Base-by-base conservation (phyloP, 2,329 filamentous ascomycete genomes). In the Pseudocercospora cruenta region DNA sequence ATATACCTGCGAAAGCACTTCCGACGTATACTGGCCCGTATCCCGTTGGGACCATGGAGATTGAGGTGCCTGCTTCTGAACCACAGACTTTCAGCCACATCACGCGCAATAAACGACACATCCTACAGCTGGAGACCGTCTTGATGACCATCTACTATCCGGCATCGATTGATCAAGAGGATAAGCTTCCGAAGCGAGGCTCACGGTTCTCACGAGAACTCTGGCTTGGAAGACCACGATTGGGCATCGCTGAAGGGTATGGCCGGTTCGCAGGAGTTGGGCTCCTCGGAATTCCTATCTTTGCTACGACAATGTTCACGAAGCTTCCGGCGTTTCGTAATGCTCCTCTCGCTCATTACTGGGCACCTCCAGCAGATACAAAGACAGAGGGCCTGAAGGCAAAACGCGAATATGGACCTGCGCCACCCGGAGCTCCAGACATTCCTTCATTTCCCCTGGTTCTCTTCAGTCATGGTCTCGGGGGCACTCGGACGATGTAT, bases 71-170 rank as follows among this genome's bases (percentile, higher is more conserved):
- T 0, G 85, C 77, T 8, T 72, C 80, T 39, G 71, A 81, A 19
- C 83, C 84, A 1, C 77, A 81, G 39, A 73, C 79, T 0, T 83
- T 86, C 69, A 84, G 83, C 1, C 72, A 84, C 62, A 86, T 86
- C 63, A 84, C 78, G 36, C 78, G 84, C 43, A 69, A 84, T 26
- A 77, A 82, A 60, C 77, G 78, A 62, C 81, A 84, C 67, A 67
- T 86, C 7, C 75, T 88, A 14, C 79, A 85, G 61, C 76, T 87
- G 14, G 82, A 87, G 66, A 90, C 88, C 0, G 86, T 90, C 8
- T 80, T 90, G 4, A 85, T 90, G 77, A 85, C 85, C 0, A 76
- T 90, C n/a, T 91, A 87, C 75, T 91, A 91, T 73, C 88, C 88
- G 1, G 83, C 85, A 53, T 70, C 74, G 19, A 78, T 81, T 0